Base-by-base conservation (phyloP, 2,329 filamentous ascomycete genomes). In the Trichoderma arundinaceum region DNA sequence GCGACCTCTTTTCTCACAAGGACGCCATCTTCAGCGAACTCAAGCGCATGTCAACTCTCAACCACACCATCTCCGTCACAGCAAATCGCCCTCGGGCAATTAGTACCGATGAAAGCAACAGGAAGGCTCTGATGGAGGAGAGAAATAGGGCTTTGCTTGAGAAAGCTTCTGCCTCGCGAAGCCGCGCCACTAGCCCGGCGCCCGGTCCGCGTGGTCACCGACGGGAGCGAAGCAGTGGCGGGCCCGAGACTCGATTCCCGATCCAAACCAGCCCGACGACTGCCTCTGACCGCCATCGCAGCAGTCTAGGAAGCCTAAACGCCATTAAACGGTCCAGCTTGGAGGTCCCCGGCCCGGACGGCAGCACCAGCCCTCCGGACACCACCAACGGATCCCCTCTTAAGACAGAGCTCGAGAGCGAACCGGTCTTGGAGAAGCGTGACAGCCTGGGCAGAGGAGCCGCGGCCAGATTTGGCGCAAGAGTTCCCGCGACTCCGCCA, bases 21-120 rank as follows among this genome's bases (percentile, higher is more conserved):
- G 92, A 97, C 68, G 86, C 91, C 68, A 97, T 99, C 74, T 99
- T 99, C 77, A 92, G 90, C 69, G 95, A 97, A 76, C 84, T 99
- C 69, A 99, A 99, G 83, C 93, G 95, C 71, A 91, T 93, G 75
- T 92, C 90, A 49, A 86, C 86, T 9, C 83, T 91, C 17, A 87
- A 84, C 12, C 87, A 90, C 72, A 85, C 86, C n/a, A 82, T 84
- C 49, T 89, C 89, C 1, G 75, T 84, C 35, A 75, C 73, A 51
- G 80, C 78, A 69, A 85, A 83, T 71, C 88, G 92, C 48, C 90
- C 92, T 28, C 90, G 95, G 54, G 94, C 94, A 35, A 92, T 97
- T 73, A 96, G 92, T 76, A 96, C 93, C 0, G 93, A 99, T 75
- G 95, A 99, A 82, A 96, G 92, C 79, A 96, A 96, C 78, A 90